A percentile compares a stretch with the other conserved stretches of the same genome.
Conservation (phyloP, 371 early-diverging fungal species). For the Zychaea mexicana region DNA sequence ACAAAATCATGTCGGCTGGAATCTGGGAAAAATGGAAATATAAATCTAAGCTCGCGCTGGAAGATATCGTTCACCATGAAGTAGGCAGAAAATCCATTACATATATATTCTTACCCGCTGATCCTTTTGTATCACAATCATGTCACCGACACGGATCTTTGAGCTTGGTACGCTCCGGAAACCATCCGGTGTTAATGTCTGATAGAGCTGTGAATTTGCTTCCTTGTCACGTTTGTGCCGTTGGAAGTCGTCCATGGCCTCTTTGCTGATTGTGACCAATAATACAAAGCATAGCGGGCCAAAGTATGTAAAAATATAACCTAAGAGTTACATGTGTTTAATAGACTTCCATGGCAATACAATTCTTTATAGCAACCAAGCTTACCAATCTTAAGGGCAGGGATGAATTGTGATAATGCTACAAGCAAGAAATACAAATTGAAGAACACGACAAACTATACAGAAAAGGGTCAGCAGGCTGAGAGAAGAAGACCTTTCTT, state of each 20-base stretch:
- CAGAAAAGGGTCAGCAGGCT: neutral
- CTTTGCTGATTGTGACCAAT: conserved; percentile 93
- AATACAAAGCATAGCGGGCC: conserved; percentile 96
- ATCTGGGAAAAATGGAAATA: no score
- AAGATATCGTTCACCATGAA: no score
- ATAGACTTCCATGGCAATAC: neutral
- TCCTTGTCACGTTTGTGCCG: conserved; percentile 91
- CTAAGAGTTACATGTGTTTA: conserved; percentile 28
- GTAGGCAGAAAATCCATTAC: no score
- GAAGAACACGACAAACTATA: conserved; percentile 93
- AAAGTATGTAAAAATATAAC: conserved; percentile 93
- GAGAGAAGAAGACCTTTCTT: no score
- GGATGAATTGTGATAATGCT: conserved; percentile 93
- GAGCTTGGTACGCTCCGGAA: conserved; percentile 76
- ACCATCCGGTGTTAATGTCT: conserved; percentile 60
- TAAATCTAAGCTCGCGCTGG: no score
- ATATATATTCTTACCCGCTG: conserved; percentile 73
- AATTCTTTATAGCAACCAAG: neutral
- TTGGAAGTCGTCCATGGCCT: conserved; percentile 95
- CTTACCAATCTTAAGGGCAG: conserved; percentile 81
- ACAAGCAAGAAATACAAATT: conserved; percentile 97
- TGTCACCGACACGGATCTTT: conserved; percentile 92
- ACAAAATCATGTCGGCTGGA: conserved; percentile 91
- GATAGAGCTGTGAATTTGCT: conserved; percentile 90
- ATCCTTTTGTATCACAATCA: conserved; percentile 90